A percentile compares a stretch with the other conserved stretches of the same genome.
Conservation (phyloP, 805 yeast genomes). For the Candida orba region DNA sequence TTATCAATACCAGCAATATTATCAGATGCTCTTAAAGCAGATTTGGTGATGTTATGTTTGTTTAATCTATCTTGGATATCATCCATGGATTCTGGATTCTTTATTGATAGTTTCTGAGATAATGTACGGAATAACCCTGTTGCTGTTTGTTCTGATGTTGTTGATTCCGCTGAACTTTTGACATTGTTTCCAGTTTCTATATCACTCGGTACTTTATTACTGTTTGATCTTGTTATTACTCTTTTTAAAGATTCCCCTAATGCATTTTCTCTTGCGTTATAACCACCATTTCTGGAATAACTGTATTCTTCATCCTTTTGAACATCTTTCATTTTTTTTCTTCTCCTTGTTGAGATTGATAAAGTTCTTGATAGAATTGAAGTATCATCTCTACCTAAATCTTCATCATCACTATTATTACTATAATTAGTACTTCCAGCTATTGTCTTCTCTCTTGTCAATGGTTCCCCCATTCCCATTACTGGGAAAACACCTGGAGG, state of each 20-base stretch:
- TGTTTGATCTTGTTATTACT: conserved; percentile 20
- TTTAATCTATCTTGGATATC: conserved; percentile 28
- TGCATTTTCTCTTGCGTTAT: conserved; percentile 28
- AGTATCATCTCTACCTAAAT: conserved; percentile 5
- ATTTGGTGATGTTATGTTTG: conserved; percentile 32
- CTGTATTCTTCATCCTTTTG: conserved; percentile 25
- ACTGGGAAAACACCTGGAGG: conserved; percentile 81
- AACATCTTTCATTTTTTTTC: conserved; percentile 6
- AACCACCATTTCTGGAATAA: conserved; percentile 21
- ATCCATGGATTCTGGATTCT: conserved; percentile 18
- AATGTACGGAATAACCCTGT: conserved; percentile 15
- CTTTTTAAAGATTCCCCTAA: conserved; percentile 29
- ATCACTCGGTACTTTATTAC: conserved; percentile 4
- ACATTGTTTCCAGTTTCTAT: conserved; percentile 9
- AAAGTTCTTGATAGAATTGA: conserved; percentile 11
- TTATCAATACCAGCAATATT: conserved; percentile 40
- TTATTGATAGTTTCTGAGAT: conserved; percentile 14
- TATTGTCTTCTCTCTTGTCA: conserved; percentile 47
- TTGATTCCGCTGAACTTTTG: neutral
- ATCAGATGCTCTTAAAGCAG: conserved; percentile 37
- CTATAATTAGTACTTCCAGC: conserved; percentile 32
- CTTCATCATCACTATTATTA: conserved; percentile 1
- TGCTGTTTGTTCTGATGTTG: conserved; percentile 8
- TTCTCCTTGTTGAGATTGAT: conserved; percentile 8
- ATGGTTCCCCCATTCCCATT: conserved; percentile 66